A percentile compares a stretch with the other conserved stretches of the same genome.
phyloP scores from a whole-genome alignment of 2,329 filamentous ascomycete species.

The Scedosporium apiospermum region DNA sequence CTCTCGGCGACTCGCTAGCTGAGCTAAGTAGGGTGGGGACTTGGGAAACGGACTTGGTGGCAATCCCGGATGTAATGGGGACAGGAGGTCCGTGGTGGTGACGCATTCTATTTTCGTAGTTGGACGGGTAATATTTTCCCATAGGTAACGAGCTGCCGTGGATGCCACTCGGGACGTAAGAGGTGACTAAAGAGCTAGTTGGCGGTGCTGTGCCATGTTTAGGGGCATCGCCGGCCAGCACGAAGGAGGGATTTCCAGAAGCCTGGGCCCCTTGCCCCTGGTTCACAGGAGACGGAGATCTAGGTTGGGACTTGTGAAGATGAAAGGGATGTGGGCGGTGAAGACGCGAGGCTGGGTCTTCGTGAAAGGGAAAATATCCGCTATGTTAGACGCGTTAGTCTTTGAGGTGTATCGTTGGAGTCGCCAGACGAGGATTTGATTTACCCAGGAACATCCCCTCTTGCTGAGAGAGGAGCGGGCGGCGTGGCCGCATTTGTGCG shows the following conservation, averaged over 20 bases:
- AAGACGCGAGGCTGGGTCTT: conserved; percentile 38
- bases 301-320: conserved; percentile 10
- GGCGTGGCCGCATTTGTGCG: conserved; percentile 31
- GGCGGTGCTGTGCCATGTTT: not conserved
- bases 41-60: conserved; percentile 24
- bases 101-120: conserved; percentile 40
- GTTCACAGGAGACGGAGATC: not conserved
- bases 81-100: conserved; percentile 11
- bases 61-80: conserved; percentile 15
- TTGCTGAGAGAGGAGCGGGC: conserved; percentile 42
- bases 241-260: not conserved
- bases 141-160: conserved; percentile 39
- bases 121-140: conserved; percentile 56
- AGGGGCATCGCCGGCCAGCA: not conserved
- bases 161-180: conserved; percentile 40
- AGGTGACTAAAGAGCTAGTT: conserved; percentile 22
- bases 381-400: conserved; percentile 21
- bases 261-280: not conserved
- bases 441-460: conserved; percentile 51
- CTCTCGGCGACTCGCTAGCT: not conserved
- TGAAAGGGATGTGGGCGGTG: conserved; percentile 43
- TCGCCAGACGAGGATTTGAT: conserved; percentile 16
- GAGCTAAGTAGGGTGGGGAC: conserved; percentile 14
- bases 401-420: conserved; percentile 7
- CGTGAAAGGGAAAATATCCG: conserved; percentile 52